phyloP scores from a whole-genome alignment of 2,329 filamentous ascomycete species.

The Fusarium pilosicola region DNA sequence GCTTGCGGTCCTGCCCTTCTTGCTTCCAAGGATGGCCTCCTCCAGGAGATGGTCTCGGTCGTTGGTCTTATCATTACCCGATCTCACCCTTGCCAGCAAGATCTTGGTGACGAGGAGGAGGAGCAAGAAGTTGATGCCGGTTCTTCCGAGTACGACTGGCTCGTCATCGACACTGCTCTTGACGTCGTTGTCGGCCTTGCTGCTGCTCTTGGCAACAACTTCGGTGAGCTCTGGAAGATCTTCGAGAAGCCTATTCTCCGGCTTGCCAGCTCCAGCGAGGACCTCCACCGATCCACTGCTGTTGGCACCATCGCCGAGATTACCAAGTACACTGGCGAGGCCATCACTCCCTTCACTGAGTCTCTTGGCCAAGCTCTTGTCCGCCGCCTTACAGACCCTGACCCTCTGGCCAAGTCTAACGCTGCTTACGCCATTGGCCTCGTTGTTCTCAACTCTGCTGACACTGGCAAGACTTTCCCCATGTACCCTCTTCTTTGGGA shows the following conservation, averaged over 20 bases:
- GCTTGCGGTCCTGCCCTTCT: conserved; percentile 89
- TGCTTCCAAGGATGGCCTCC: conserved; percentile 71
- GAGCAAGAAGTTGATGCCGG: conserved; percentile 76
- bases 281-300: conserved; percentile 87
- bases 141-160: conserved; percentile 96
- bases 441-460: conserved; percentile 82
- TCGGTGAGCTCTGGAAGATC: conserved; percentile 91
- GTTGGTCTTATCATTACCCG: conserved; percentile 85
- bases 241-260: conserved; percentile 93
- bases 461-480: conserved; percentile 74
- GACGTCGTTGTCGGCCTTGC: conserved; percentile 90
- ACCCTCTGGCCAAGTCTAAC: conserved; percentile 93
- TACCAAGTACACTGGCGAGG: conserved; percentile 82
- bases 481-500: conserved; percentile 81
- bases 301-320: conserved; percentile 94
- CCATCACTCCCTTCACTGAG: conserved; percentile 83
- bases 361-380: conserved; percentile 82
- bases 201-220: conserved; percentile 81
- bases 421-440: conserved; percentile 91
- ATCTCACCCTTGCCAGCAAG: conserved; percentile 91
- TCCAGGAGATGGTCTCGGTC: conserved; percentile 80
- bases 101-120: conserved; percentile 84
- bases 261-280: conserved; percentile 86
- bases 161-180: conserved; percentile 92
- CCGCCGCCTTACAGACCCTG: conserved; percentile 88